These are phyloP conservation scores for Boehmeria nivea DNA, from an alignment of 306 rosid species.

Conservation along the genomic window DNA sequence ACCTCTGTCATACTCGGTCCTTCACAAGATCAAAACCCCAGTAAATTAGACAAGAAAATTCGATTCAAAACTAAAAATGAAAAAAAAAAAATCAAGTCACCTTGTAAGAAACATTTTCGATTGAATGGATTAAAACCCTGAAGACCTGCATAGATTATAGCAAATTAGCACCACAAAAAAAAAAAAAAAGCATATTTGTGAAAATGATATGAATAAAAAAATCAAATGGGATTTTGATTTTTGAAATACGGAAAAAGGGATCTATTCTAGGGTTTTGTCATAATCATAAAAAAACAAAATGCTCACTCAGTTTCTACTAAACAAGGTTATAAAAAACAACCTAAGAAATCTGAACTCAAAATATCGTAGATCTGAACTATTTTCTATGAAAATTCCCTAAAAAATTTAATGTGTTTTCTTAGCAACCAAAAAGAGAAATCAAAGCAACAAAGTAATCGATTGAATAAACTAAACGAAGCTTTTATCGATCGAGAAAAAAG, in stretches of 20 bases:
- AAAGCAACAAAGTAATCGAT: too few relatives aligned
- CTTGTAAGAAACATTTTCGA: conserved; percentile 82
- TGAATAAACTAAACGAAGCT: too few relatives aligned
- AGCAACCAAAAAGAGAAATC: too few relatives aligned
- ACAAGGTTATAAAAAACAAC: background rate
- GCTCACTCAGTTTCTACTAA: background rate
- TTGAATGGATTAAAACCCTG: conserved; percentile 17
- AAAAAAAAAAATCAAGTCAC: conserved; percentile 24
- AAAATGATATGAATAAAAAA: too few relatives aligned
- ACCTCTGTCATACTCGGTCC: conserved; percentile 98
- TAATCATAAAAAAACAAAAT: background rate
- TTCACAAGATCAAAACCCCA: conserved; percentile 12
- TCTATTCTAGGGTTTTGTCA: conserved; percentile 1
- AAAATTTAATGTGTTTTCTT: too few relatives aligned
- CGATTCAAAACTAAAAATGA: conserved; percentile 5
- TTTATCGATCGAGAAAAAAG: too few relatives aligned
- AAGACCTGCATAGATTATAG: conserved; percentile 1
- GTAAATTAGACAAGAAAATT: background rate
- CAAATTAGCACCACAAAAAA: conserved; percentile 2
- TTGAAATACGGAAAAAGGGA: background rate
- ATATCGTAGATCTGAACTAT: too few relatives aligned
- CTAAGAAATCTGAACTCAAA: too few relatives aligned
- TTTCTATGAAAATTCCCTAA: too few relatives aligned
- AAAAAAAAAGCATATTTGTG: background rate
- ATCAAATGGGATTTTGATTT: too few relatives aligned